These are phyloP conservation scores for Podaxis sp. DNA, from an alignment of 768 basidiomycete genomes.

Conservation along the genomic window DNA sequence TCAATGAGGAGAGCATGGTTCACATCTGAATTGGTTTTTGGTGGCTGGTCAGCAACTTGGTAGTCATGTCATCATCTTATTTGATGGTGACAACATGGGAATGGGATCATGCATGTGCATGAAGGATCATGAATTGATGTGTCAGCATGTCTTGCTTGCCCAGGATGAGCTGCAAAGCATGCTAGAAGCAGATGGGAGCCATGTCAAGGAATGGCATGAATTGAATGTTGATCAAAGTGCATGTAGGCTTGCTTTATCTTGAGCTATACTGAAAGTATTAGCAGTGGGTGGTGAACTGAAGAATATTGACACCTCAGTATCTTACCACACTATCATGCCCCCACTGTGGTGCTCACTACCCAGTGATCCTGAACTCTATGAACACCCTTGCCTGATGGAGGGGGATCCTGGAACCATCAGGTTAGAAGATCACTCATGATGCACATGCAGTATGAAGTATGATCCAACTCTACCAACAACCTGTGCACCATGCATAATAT, in stretches of 20 bases:
- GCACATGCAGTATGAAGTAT: background rate
- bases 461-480: background rate
- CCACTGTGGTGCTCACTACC: background rate
- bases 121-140: background rate
- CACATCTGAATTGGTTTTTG: background rate
- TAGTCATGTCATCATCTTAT: background rate
- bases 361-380: background rate
- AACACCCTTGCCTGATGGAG: background rate
- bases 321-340: background rate
- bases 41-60: background rate
- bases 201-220: background rate
- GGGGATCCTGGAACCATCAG: background rate
- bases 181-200: background rate
- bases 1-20: background rate
- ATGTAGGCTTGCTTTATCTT: background rate
- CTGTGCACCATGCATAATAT: constrained; percentile 14
- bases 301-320: background rate
- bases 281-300: background rate
- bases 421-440: background rate
- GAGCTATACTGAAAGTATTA: background rate
- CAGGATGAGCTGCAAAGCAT: background rate
- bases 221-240: background rate
- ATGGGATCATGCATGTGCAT: background rate
- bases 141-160: background rate
- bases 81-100: background rate